Conservation (phyloP, 495 filamentous ascomycete genomes). For the Pseudoneurospora amorphoporcata region DNA sequence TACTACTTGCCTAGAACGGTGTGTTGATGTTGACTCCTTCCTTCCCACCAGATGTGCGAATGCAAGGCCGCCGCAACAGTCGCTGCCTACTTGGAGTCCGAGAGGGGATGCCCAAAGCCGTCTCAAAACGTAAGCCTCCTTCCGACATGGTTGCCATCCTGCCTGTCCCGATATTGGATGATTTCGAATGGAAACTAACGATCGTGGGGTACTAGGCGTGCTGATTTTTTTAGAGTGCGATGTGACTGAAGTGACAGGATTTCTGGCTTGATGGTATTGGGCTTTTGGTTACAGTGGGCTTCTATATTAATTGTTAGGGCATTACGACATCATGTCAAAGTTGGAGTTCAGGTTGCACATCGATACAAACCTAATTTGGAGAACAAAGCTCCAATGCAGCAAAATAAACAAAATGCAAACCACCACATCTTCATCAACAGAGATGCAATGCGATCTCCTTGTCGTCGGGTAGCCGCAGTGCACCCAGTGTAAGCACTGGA, state of each 20-base stretch:
- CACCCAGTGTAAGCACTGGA: neutral
- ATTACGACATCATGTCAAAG: neutral
- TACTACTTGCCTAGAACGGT: neutral
- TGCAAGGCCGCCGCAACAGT: constrained; percentile 6
- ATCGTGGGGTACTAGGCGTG: neutral
- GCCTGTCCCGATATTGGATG: neutral
- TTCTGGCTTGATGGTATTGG: neutral
- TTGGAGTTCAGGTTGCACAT: neutral
- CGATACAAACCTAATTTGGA: neutral
- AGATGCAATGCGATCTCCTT: neutral
- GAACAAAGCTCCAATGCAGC: neutral
- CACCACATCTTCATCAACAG: neutral
- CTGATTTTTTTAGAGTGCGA: neutral
- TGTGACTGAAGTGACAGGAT: neutral
- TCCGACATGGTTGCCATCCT: neutral
- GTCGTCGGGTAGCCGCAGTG: neutral
- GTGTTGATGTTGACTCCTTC: neutral
- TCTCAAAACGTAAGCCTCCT: constrained; percentile 3
- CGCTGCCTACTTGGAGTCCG: constrained; percentile 8
- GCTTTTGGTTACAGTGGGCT: neutral
- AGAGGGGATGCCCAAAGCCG: constrained; percentile 10
- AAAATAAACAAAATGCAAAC: neutral
- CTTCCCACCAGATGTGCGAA: constrained; percentile 5
- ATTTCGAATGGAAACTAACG: neutral
- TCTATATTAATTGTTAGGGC: neutral